Conservation (phyloP, 1,284 basidiomycete genomes). For the Cryptococcus hybrid region DNA sequence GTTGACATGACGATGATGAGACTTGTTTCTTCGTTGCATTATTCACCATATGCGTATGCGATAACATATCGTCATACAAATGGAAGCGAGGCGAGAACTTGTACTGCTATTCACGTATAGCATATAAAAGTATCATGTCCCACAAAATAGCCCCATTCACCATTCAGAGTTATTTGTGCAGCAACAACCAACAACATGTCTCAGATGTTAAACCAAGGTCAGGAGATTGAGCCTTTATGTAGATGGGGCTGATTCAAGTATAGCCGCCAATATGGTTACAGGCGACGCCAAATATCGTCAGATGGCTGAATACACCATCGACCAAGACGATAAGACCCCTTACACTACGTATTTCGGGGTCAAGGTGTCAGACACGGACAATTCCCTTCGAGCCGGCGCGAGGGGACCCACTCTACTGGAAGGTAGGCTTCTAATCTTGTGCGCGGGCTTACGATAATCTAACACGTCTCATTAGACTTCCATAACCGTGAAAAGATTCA, state of each 20-base stretch:
- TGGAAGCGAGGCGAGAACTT: too few species aligned
- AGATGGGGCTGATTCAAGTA: neutral
- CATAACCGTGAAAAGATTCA: conserved; percentile 58
- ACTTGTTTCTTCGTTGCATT: too few species aligned
- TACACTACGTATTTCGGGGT: conserved; percentile 45
- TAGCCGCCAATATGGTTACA: conserved; percentile 30
- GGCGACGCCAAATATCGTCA: conserved; percentile 44
- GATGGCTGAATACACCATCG: conserved; percentile 30
- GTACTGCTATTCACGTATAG: too few species aligned
- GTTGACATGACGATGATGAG: too few species aligned
- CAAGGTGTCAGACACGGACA: conserved; percentile 46
- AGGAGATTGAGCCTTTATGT: neutral
- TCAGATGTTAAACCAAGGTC: neutral
- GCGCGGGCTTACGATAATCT: neutral
- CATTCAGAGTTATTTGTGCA: neutral
- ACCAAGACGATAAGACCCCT: conserved; percentile 26
- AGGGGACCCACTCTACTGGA: conserved; percentile 45
- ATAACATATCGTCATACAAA: too few species aligned
- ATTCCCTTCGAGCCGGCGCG: conserved; percentile 39
- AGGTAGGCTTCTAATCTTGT: conserved; percentile 13
- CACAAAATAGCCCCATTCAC: neutral
- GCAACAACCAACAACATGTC: neutral
- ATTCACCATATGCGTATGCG: too few species aligned
- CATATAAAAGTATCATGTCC: too few species aligned
- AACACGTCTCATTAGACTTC: conserved; percentile 21